phyloP scores from a whole-genome alignment of 345 rosid genomes.

The Acer campestre region DNA sequence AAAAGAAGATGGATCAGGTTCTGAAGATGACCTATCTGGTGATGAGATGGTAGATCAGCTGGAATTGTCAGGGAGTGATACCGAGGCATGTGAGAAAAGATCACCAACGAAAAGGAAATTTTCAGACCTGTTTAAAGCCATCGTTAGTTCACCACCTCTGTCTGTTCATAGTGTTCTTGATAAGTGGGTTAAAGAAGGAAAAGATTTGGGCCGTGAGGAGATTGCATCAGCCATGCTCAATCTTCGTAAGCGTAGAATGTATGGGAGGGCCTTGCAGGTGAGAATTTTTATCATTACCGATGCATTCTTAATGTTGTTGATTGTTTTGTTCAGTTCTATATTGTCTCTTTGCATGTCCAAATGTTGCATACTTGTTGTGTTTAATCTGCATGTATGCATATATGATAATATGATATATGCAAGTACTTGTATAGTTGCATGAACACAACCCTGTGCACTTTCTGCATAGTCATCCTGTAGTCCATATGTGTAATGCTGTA shows the following conservation, averaged over 20 bases:
- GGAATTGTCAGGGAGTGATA: slow-evolving; percentile 37
- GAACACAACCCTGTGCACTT: not conserved
- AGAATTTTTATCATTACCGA: slow-evolving; percentile 11
- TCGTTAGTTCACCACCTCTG: slow-evolving; percentile 42
- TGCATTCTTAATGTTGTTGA: not conserved
- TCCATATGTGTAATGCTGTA: not conserved
- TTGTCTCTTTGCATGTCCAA: not conserved
- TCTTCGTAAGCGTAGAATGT: slow-evolving; percentile 81
- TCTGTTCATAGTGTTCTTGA: slow-evolving; percentile 53
- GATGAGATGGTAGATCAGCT: slow-evolving; percentile 49
- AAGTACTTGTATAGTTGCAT: not conserved
- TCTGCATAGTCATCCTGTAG: too few relatives aligned
- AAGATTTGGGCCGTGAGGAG: slow-evolving; percentile 42
- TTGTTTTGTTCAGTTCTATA: not conserved
- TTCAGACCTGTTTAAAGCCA: slow-evolving; percentile 54
- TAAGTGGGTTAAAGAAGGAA: slow-evolving; percentile 74
- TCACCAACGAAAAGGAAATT: slow-evolving; percentile 11
- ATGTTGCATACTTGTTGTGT: not conserved
- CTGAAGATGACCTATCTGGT: slow-evolving; percentile 48
- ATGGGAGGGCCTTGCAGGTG: slow-evolving; percentile 88
- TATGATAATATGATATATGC: not conserved
- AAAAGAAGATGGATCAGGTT: slow-evolving; percentile 45
- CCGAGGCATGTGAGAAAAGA: slow-evolving; percentile 26
- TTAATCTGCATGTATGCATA: not conserved
- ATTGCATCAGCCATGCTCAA: slow-evolving; percentile 39